A percentile compares a stretch with the other conserved stretches of the same genome.
Conservation (phyloP, 148 eudicot species). For the Limonium bicolor region DNA sequence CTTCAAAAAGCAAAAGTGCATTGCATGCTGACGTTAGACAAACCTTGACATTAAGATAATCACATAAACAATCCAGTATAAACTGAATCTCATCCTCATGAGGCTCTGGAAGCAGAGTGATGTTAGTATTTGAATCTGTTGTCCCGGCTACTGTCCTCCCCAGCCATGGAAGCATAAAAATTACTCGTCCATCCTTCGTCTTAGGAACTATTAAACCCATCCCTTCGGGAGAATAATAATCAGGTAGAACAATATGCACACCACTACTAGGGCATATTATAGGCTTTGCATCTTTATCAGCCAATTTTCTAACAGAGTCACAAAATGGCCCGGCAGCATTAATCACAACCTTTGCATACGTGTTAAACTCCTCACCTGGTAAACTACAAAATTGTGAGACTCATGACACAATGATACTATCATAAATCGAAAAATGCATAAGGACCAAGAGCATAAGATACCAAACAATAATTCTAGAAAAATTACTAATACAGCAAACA, state of each 20-base stretch:
- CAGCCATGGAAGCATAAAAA: conserved; percentile 96
- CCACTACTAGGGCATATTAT: conserved; percentile 97
- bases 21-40: too few relatives aligned
- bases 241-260: conserved; percentile 88
- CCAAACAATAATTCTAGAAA: too few relatives aligned
- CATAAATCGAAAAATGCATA: too few relatives aligned
- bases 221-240: conserved; percentile 95
- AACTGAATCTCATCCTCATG: conserved; percentile 91
- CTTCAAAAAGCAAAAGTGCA: not conserved
- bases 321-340: conserved; percentile 99
- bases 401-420: too few relatives aligned
- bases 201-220: conserved; percentile 98
- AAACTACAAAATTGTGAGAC: conserved; percentile 13
- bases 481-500: too few relatives aligned
- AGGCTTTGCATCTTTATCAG: conserved; percentile 47
- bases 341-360: conserved; percentile 86
- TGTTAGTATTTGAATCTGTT: conserved; percentile 75
- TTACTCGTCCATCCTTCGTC: conserved; percentile 97
- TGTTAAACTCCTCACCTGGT: conserved; percentile 79
- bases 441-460: too few relatives aligned
- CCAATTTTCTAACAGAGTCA: conserved; percentile 78
- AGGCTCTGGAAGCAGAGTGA: conserved; percentile 95
- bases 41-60: conserved; percentile 89
- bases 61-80: conserved; percentile 78
- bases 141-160: conserved; percentile 98